Conservation (phyloP, 495 filamentous ascomycete genomes). For the Aspergillus cavernicola region DNA sequence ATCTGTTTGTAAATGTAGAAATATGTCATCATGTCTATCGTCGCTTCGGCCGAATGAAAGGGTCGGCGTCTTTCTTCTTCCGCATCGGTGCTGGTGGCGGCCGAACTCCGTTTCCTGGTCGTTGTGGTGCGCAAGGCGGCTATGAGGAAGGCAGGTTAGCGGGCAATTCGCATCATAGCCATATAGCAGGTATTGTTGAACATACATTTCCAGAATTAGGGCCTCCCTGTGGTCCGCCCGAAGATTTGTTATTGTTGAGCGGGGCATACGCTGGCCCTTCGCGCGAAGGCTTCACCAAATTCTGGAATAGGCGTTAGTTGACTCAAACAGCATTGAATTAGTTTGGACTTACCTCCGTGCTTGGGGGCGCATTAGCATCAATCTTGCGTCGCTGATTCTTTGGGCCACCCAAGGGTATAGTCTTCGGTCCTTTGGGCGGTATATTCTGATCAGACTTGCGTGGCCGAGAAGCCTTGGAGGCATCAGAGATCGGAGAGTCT, state of each 20-base stretch:
- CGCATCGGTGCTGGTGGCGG: constrained; percentile 37
- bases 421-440: constrained; percentile 20
- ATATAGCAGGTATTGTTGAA: neutral
- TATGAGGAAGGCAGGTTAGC: constrained; percentile 14
- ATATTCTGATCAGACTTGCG: constrained; percentile 21
- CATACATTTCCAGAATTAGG: constrained; percentile 23
- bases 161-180: neutral
- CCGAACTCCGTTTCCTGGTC: constrained; percentile 20
- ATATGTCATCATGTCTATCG: constrained; percentile 18
- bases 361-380: constrained; percentile 24
- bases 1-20: too few relatives aligned
- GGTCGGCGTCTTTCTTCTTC: constrained; percentile 47
- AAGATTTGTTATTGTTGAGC: constrained; percentile 12
- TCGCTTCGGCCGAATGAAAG: constrained; percentile 51
- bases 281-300: constrained; percentile 39
- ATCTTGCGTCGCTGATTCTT: constrained; percentile 26
- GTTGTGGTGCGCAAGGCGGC: constrained; percentile 13
- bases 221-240: constrained; percentile 12
- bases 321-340: neutral
- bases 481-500: constrained; percentile 29
- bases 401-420: constrained; percentile 19
- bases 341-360: constrained; percentile 30
- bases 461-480: constrained; percentile 24
- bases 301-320: constrained; percentile 18
- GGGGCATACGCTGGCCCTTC: constrained; percentile 31